Base-by-base conservation (phyloP, 768 basidiomycete species). In the Tylopilus rubrobrunneus region DNA sequence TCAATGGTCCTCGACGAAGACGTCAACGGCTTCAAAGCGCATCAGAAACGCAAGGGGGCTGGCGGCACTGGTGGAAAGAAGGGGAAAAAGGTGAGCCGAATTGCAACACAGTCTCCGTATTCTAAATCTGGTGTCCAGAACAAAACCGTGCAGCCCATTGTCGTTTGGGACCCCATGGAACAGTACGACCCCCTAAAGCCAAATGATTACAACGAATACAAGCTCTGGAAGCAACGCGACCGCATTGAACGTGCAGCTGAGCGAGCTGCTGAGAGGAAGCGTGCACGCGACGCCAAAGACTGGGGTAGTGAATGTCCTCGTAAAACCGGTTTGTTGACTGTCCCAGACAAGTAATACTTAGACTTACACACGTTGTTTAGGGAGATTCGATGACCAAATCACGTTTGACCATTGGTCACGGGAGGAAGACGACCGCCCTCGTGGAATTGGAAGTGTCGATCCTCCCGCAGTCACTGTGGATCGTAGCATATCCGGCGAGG, bases 1-100 rank as follows among this genome's bases (percentile, higher is more conserved):
- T 88, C 88, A 1, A 92, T 94, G 89, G 77, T 92, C 21, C 79
- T 94, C 10, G 91, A 93, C 56, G 92, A 93, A 55, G 89, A 93
- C 56, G 76, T 93, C 57, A 93, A 93, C 53, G 91, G 91, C 1
- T 94, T 87, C 70, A 87, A 83, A 62, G 62, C 78, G 12, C 74
- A 77, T 11, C 82, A 80, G 50, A 83, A 79, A 57, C 76, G 78
- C 56, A 76, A 71, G 15, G 79, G 77, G 2, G 23, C 53, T 1
- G 79, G 77, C 15, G 80, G 81, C 49, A 76, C 72, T 4, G 63
- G 68, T 6, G 65, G 69, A 5, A 69, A 71, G 9, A 78, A 74
- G 53, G 73, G 78, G 21, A 89, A 80, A 67, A 90, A 88, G 78
- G 87, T 83, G 56, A 56, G 70, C 59, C 53, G 55, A 44, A 25